Percentiles rank a stretch among this genome's conserved stretches.
Evolutionary conservation across 192 early-diverging fungal species (phyloP).

Genomic region (Chytriomyces sp.): DNA sequence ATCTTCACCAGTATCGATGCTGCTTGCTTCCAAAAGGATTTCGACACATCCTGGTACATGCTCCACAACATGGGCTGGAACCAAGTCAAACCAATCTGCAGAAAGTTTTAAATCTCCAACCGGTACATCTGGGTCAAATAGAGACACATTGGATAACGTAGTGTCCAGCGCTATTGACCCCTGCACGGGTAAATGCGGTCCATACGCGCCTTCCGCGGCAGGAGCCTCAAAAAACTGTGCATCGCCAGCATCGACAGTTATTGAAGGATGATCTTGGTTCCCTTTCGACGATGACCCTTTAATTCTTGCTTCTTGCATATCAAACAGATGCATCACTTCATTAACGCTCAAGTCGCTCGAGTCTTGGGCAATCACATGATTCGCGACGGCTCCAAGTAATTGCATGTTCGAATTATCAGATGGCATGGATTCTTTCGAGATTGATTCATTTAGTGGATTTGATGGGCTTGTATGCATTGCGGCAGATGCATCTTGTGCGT

Average conservation of each 20-base stretch:
- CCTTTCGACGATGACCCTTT: not conserved
- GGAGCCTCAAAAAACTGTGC: too few species aligned
- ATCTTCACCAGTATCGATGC: not conserved
- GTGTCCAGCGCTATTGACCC: too few species aligned
- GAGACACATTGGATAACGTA: not conserved
- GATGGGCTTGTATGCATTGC: not conserved
- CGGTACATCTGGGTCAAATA: not conserved
- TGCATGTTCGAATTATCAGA: too few species aligned
- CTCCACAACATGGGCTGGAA: not conserved
- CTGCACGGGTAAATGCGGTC: too few species aligned
- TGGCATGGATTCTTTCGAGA: not conserved
- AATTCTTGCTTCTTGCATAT: not conserved
- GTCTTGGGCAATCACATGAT: not conserved
- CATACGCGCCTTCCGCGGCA: too few species aligned
- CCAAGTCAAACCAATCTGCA: not conserved
- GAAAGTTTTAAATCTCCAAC: not conserved
- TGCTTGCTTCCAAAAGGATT: not conserved
- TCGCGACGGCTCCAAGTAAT: too few species aligned
- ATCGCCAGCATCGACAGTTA: too few species aligned
- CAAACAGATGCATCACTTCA: slow-evolving; percentile 17
- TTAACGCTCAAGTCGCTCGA: not conserved
- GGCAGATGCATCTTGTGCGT: not conserved
- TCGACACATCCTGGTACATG: not conserved
- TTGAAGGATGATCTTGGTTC: too few species aligned
- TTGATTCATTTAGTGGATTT: not conserved